Evolutionary conservation across 441 rosid species (phyloP), one percentile per base, ranked within the genome.

Genomic region (Populus trichocarpa): DNA sequence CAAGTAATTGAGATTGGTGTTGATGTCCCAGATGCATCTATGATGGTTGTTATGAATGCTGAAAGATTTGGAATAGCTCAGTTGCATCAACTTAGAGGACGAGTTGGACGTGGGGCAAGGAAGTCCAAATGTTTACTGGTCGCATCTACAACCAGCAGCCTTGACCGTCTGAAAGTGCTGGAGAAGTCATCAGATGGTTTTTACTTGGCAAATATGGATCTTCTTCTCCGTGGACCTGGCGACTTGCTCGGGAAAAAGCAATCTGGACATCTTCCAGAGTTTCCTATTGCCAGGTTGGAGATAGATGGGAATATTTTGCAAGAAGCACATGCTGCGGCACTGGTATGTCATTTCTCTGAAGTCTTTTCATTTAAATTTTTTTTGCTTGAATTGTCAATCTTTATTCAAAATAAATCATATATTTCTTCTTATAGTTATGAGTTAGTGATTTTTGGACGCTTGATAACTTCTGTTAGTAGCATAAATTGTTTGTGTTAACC

Each of bases 1-100:
- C 97, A 90, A 83, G 97, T 94, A 70, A 90, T 93, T 76, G 98
- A 96, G 90, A 86, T 92, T 50, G 99, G 97, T 33, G 97, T 94
- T 74, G 99, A 96, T 77, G 92, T 94, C 72, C 97, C 99, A 20
- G 95, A 96, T 83, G 99, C 97, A 32, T 91, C 97, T 50, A 89
- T 94, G 98, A 94, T 96, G 97, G 91, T 96, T 82, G 98, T 93
- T 70, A 91, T 94, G 98, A 96, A 96, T 76, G 95, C 99, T 46
- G 99, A 96, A 89, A 87, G 99, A 81, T 96, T 90, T 80, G 99
- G 97, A 78, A 89, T 96, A 38, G 94, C 98, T 81, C 98, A 96
- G 83, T 79, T 96, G 75, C 99, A 96, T 86, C 97, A 90, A 84
- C 97, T 93, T 65, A 85, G 99, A 81, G 98, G 97, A 82, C 89